Base-by-base conservation (phyloP, 2,329 filamentous ascomycete species). In the Alternaria postmessia region DNA sequence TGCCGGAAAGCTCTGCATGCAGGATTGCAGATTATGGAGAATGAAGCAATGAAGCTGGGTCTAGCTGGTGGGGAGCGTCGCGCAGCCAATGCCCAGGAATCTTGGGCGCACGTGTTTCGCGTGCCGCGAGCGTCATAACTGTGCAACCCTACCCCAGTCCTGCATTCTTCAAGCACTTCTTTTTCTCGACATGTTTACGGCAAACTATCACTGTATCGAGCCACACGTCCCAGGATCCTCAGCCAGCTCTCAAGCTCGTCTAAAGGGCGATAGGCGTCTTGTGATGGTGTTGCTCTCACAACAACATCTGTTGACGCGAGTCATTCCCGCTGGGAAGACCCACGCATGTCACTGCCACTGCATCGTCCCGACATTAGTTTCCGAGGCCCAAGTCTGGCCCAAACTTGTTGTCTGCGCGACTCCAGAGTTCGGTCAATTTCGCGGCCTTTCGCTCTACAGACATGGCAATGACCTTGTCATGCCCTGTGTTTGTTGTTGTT, bases 1-100 rank as follows among this genome's bases (percentile, higher is more conserved):
- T 30, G 47, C 52, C 46, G 48, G 43, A 53, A 65, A 61, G 66
- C 52, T 59, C 63, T 66, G 62, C 59, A 39, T 57, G 43, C 24
- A 47, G 41, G 39, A 48, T 36, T 38, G 34, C 28, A 30, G 44
- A 38, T 38, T 38, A 38, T 38, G 34, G 36, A 20, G 30, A 49
- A 18, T 36, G 46, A 49, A 36, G 46, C 46, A 49, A 42, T 24
- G 57, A 38, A 55, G 44, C 52, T 57, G 46, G 41, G 57, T 43
- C 48, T 52, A 44, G 53, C 53, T 47, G 53, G 57, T 49, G 57
- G 47, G 59, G 54, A 61, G 57, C 57, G 44, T 32, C 38, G 39
- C 22, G 18, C 59, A 53, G 59, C 59, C 59, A 61, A 61, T 61
- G 48, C 54, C 59, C 49, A 57, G 59, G 48, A 53, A 53, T 36